These are phyloP conservation scores for Pouteria campechiana DNA, from an alignment of 179 eudicot genomes.

Conservation along the genomic window DNA sequence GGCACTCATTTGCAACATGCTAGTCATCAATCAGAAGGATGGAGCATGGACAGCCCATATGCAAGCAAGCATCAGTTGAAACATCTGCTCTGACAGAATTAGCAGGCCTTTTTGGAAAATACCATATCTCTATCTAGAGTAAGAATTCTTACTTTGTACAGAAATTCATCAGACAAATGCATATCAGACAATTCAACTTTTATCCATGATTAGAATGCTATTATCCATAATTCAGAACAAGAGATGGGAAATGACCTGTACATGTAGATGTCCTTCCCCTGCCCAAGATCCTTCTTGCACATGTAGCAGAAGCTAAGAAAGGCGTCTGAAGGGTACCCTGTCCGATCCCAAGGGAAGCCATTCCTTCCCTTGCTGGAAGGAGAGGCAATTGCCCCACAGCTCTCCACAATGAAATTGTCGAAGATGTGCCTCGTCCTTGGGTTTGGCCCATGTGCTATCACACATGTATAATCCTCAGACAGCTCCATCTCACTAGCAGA, in stretches of 20 bases:
- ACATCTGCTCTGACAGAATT: too few species aligned
- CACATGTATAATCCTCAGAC: conserved; percentile 60
- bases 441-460: conserved; percentile 46
- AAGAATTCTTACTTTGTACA: background rate
- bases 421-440: conserved; percentile 55
- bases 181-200: background rate
- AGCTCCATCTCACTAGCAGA: conserved; percentile 51
- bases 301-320: conserved; percentile 49
- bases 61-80: too few species aligned
- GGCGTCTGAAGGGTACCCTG: conserved; percentile 36
- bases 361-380: conserved; percentile 15
- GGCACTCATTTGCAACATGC: too few species aligned
- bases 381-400: conserved; percentile 22
- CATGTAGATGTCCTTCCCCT: conserved; percentile 45
- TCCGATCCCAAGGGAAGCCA: conserved; percentile 5
- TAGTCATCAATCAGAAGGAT: too few species aligned
- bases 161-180: background rate
- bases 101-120: too few species aligned
- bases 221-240: background rate
- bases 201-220: background rate
- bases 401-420: conserved; percentile 50
- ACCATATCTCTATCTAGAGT: too few species aligned
- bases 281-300: conserved; percentile 50
- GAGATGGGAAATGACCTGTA: conserved; percentile 32
- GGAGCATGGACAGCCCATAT: too few species aligned